Evolutionary conservation across 148 eudicot genomes (phyloP).

Genomic region (Tetragonia tetragonoides): DNA sequence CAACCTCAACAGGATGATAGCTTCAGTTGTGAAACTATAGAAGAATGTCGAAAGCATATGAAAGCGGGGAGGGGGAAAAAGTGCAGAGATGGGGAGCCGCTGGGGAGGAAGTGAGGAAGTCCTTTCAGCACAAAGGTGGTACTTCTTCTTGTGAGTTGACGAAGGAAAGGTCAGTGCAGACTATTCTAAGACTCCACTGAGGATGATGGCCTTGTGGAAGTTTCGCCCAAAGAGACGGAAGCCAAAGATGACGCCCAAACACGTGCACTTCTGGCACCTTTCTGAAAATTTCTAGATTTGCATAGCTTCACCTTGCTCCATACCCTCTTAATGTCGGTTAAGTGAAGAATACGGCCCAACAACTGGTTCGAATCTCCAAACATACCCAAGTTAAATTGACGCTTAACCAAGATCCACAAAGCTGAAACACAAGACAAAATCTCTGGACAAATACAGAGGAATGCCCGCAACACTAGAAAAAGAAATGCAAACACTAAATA

Average conservation of each 20-base stretch:
- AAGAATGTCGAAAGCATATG: not conserved
- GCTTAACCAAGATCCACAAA: slow-evolving; percentile 41
- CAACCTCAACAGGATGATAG: slow-evolving; percentile 9
- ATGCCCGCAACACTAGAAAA: slow-evolving; percentile 40
- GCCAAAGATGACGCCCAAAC: slow-evolving; percentile 81
- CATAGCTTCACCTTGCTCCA: slow-evolving; percentile 49
- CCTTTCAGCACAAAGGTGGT: not conserved
- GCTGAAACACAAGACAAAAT: slow-evolving; percentile 33
- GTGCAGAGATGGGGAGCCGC: not conserved
- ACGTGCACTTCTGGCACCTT: slow-evolving; percentile 55
- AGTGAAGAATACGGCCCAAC: slow-evolving; percentile 44
- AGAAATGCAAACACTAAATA: slow-evolving; percentile 44
- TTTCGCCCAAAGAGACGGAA: slow-evolving; percentile 60
- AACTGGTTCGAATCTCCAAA: slow-evolving; percentile 64
- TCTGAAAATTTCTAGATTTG: slow-evolving; percentile 54
- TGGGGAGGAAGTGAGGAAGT: not conserved
- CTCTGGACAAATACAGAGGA: slow-evolving; percentile 41
- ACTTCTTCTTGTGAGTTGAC: not conserved
- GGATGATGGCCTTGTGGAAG: slow-evolving; percentile 42
- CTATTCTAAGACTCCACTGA: slow-evolving; percentile 15
- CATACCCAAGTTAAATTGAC: slow-evolving; percentile 52
- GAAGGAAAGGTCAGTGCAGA: not conserved
- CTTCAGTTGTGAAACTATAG: slow-evolving; percentile 14
- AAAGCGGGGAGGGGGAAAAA: not conserved
- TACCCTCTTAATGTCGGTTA: slow-evolving; percentile 46